phyloP scores from a whole-genome alignment of 116 monocot genomes.

The Papilionanthe hybrid region DNA sequence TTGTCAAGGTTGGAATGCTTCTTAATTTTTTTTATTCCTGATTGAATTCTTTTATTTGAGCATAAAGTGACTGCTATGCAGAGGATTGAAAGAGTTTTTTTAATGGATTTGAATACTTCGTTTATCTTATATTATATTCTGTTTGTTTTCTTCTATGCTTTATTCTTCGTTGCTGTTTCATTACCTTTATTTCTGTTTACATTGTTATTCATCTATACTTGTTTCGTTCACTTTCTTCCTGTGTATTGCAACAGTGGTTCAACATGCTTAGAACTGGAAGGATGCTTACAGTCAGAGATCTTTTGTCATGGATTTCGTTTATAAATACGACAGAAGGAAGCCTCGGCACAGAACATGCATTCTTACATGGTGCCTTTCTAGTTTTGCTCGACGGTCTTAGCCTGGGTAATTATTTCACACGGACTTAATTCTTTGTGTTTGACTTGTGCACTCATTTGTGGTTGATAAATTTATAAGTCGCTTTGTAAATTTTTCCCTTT shows the following conservation, averaged over 20 bases:
- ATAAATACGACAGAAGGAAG: conserved; percentile 51
- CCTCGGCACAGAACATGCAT: conserved; percentile 54
- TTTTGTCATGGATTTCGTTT: conserved; percentile 86
- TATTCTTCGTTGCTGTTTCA: background rate
- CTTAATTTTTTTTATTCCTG: background rate
- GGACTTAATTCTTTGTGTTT: background rate
- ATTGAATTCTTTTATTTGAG: background rate
- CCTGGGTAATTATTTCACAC: conserved; percentile 46
- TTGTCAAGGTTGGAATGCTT: background rate
- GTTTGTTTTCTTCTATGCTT: background rate
- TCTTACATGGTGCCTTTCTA: conserved; percentile 88
- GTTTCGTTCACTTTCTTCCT: background rate
- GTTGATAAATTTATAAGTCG: background rate
- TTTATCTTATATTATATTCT: background rate
- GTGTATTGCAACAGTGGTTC: conserved; percentile 62
- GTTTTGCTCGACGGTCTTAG: conserved; percentile 90
- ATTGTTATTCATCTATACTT: background rate
- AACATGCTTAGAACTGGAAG: conserved; percentile 72
- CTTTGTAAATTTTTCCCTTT: background rate
- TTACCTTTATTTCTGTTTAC: background rate
- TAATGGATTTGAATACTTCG: background rate
- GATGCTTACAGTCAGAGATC: conserved; percentile 84
- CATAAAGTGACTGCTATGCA: background rate
- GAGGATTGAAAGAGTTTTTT: background rate
- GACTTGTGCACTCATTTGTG: background rate